These are phyloP conservation scores for Apiospora arundinis DNA, from an alignment of 2,329 filamentous ascomycete genomes.

Conservation along the genomic window DNA sequence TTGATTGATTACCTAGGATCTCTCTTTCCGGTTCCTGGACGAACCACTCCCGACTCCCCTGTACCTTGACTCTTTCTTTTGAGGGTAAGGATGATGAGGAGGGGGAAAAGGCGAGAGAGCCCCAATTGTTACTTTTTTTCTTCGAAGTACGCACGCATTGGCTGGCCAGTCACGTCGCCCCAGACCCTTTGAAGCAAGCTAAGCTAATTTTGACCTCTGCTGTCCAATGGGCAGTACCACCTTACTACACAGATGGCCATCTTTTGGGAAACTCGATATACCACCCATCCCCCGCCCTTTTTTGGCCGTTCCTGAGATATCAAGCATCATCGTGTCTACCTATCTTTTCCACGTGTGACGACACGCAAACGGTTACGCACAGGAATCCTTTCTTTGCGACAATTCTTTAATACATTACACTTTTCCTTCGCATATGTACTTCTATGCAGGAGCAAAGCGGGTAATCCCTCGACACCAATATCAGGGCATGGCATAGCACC, in stretches of 20 bases:
- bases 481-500: too few species aligned
- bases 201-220: slow-evolving; percentile 12
- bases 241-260: neutral
- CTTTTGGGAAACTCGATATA: neutral
- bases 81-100: neutral
- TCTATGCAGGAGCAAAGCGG: too few species aligned
- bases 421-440: too few species aligned
- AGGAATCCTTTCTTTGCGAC: too few species aligned
- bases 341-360: too few species aligned
- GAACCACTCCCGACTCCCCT: neutral
- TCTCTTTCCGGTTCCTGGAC: neutral
- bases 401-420: too few species aligned
- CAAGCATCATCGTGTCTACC: too few species aligned
- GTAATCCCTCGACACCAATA: too few species aligned
- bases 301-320: too few species aligned
- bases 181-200: neutral
- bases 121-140: neutral
- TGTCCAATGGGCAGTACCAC: neutral
- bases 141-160: neutral
- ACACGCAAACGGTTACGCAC: too few species aligned
- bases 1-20: neutral
- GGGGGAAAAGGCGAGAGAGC: too few species aligned
- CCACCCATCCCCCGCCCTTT: neutral
- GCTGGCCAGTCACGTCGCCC: neutral
- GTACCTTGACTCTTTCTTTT: too few species aligned